Percentiles rank a stretch among this genome's conserved stretches.
phyloP scores from a whole-genome alignment of 2,329 filamentous ascomycete species.

The Diaporthe helianthi region DNA sequence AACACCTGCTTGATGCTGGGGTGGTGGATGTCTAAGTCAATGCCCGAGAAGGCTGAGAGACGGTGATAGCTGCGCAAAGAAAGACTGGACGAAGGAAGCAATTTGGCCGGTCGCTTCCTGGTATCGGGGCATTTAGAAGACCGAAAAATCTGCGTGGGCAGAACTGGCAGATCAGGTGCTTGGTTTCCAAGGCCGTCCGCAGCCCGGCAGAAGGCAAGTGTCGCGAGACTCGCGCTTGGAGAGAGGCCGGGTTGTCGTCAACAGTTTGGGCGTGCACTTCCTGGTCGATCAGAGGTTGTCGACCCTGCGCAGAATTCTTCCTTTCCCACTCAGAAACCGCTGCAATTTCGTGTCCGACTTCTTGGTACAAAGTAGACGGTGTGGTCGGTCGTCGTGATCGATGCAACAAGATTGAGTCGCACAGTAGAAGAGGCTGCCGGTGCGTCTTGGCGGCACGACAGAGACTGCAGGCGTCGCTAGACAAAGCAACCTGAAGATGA shows the following conservation, averaged over 20 bases:
- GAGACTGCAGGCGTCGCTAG: background rate
- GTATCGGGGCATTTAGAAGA: background rate
- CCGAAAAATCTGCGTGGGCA: background rate
- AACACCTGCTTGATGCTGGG: background rate
- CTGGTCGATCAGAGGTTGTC: background rate
- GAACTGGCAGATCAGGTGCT: background rate
- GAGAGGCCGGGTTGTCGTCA: background rate
- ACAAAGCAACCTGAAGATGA: background rate
- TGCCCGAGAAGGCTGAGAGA: background rate
- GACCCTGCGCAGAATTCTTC: background rate
- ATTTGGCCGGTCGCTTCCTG: background rate
- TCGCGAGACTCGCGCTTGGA: background rate
- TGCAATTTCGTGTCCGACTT: background rate
- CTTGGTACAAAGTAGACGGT: background rate
- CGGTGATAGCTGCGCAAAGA: background rate
- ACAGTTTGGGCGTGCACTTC: background rate
- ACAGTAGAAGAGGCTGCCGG: background rate
- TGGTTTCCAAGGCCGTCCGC: background rate
- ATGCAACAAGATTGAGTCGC: conserved; percentile 15
- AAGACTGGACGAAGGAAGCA: background rate
- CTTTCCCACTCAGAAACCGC: background rate
- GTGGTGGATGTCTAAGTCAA: background rate
- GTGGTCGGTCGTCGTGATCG: background rate
- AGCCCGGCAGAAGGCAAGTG: background rate
- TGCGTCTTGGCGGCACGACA: background rate